These are phyloP conservation scores for Solanum hybrid DNA, from an alignment of 305 asterid species.

Conservation along the genomic window DNA sequence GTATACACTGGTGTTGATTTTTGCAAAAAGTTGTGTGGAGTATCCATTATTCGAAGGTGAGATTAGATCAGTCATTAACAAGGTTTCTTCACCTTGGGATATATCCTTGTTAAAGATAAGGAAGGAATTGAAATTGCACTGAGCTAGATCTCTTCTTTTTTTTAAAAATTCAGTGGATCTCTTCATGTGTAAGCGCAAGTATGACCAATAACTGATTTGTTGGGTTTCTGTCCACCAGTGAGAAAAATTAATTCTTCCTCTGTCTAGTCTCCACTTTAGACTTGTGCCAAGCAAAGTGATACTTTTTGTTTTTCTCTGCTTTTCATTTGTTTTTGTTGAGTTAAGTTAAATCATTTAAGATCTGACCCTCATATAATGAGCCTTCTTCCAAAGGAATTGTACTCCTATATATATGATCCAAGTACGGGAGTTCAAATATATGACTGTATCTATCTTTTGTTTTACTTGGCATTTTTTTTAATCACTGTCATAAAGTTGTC, in stretches of 20 bases:
- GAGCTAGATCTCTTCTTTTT: background rate
- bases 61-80: conserved; percentile 8
- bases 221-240: background rate
- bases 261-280: background rate
- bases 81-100: background rate
- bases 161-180: background rate
- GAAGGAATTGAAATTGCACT: background rate
- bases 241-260: background rate
- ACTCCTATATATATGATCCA: background rate
- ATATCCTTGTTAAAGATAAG: background rate
- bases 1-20: conserved; percentile 94
- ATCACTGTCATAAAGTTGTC: background rate
- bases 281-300: background rate
- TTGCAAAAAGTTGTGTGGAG: conserved; percentile 98
- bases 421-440: background rate
- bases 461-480: background rate
- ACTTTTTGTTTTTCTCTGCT: background rate
- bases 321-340: background rate
- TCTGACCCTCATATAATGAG: background rate
- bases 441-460: background rate
- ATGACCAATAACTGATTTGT: background rate
- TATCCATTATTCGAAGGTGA: conserved; percentile 91
- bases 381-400: background rate
- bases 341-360: background rate
- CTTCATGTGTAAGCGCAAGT: background rate